Conservation (phyloP, 2,329 filamentous ascomycete genomes). For the Emericellopsis cladophorae region DNA sequence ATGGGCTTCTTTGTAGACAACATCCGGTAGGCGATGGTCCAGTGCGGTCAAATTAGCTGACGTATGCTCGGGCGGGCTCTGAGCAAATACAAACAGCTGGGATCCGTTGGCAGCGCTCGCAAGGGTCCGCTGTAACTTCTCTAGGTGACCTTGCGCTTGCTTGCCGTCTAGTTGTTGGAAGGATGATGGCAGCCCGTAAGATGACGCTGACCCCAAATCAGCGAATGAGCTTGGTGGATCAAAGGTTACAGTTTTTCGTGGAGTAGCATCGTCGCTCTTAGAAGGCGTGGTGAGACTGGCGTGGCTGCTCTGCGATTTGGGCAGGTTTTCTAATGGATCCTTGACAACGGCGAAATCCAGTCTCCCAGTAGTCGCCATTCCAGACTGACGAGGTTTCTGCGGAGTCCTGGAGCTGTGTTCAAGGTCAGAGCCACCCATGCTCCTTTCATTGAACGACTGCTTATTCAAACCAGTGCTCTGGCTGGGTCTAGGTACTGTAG, state of each 20-base stretch:
- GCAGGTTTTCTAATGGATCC: conserved; percentile 54
- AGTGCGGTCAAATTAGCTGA: conserved; percentile 9
- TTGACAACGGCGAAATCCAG: conserved; percentile 68
- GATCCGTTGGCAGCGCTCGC: background rate
- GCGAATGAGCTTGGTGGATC: conserved; percentile 4
- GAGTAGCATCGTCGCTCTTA: conserved; percentile 18
- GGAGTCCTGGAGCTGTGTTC: conserved; percentile 4
- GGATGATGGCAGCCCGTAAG: background rate
- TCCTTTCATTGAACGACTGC: too few species aligned
- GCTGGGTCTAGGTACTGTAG: background rate
- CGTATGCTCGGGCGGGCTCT: conserved; percentile 12
- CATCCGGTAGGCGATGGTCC: conserved; percentile 35
- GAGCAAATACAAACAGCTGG: conserved; percentile 10
- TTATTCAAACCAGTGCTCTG: background rate
- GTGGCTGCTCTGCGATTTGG: conserved; percentile 55
- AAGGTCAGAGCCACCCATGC: too few species aligned
- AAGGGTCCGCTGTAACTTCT: background rate
- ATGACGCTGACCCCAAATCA: background rate
- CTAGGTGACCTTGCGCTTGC: background rate
- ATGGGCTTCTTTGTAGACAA: conserved; percentile 74
- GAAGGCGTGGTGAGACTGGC: conserved; percentile 29
- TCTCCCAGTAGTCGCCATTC: too few species aligned
- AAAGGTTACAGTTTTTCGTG: conserved; percentile 10
- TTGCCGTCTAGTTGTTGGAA: background rate
- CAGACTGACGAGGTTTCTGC: too few species aligned